phyloP scores from a whole-genome alignment of 257 asterid genomes.

The Henckelia pumila region DNA sequence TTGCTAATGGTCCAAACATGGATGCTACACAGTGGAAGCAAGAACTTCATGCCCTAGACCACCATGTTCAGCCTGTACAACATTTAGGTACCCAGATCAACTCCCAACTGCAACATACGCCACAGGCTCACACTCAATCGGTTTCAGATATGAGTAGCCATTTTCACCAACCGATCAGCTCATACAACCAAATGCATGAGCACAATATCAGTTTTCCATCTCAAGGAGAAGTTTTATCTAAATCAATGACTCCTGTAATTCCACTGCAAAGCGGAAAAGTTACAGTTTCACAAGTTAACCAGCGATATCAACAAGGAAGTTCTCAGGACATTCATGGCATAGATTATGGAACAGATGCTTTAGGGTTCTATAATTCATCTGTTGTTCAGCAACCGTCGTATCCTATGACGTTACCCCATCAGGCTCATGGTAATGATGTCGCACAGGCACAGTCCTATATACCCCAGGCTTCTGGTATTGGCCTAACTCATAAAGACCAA shows the following conservation, averaged over 20 bases:
- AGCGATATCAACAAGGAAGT: conserved; percentile 49
- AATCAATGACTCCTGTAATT: conserved; percentile 36
- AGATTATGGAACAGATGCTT: conserved; percentile 52
- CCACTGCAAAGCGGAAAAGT: conserved; percentile 48
- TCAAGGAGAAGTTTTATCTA: conserved; percentile 44
- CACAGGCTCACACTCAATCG: conserved; percentile 44
- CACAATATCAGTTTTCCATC: conserved; percentile 33
- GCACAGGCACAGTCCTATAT: conserved; percentile 46
- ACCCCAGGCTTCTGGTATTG: conserved; percentile 44
- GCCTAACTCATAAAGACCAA: conserved; percentile 46
- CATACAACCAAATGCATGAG: conserved; percentile 48
- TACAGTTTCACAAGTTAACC: conserved; percentile 41
- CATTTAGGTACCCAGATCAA: conserved; percentile 46
- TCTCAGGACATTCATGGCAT: conserved; percentile 45
- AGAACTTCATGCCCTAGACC: conserved; percentile 42
- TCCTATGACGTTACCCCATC: conserved; percentile 47
- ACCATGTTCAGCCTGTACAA: conserved; percentile 41
- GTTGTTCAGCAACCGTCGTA: conserved; percentile 47
- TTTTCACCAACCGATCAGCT: conserved; percentile 39
- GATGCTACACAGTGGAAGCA: conserved; percentile 51
- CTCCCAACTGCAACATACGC: conserved; percentile 43
- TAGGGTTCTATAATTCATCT: conserved; percentile 49
- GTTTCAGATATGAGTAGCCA: conserved; percentile 35
- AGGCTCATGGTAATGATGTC: conserved; percentile 38
- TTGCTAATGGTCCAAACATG: conserved; percentile 42